phyloP scores from a whole-genome alignment of 192 early-diverging fungal species.

The Neocallimastix lanati region DNA sequence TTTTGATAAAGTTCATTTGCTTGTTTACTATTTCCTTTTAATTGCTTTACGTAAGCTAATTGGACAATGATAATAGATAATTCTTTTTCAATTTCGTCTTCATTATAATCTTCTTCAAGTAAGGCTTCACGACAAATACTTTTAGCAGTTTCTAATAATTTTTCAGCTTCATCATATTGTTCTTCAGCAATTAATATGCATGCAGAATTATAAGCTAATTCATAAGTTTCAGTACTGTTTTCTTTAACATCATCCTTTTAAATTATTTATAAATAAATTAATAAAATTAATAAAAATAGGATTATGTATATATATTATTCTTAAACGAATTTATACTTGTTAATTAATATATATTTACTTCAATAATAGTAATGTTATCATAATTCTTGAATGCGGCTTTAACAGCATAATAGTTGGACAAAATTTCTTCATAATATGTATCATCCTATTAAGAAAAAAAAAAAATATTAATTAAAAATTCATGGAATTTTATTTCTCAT shows the following conservation, averaged over 20 bases:
- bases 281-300: background rate
- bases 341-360: background rate
- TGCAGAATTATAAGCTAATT: conserved; percentile 46
- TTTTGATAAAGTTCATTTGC: conserved; percentile 38
- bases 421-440: conserved; percentile 22
- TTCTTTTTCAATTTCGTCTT: conserved; percentile 48
- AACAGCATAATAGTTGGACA: conserved; percentile 26
- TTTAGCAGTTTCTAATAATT: conserved; percentile 29
- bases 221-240: conserved; percentile 27
- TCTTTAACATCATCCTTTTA: conserved; percentile 8
- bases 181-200: conserved; percentile 31
- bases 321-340: no score
- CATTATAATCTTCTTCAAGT: conserved; percentile 23
- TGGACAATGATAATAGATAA: conserved; percentile 38
- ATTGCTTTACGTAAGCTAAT: conserved; percentile 47
- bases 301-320: background rate
- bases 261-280: background rate
- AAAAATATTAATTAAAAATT: no score
- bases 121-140: conserved; percentile 35
- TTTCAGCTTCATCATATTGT: conserved; percentile 26
- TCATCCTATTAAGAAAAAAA: conserved; percentile 8
- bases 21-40: conserved; percentile 24
- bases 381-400: conserved; percentile 17
- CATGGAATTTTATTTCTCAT: no score
- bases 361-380: background rate